Percentiles rank a stretch among this genome's conserved stretches.
Conservation (phyloP, 441 rosid genomes). For the Mallotus japonicus region DNA sequence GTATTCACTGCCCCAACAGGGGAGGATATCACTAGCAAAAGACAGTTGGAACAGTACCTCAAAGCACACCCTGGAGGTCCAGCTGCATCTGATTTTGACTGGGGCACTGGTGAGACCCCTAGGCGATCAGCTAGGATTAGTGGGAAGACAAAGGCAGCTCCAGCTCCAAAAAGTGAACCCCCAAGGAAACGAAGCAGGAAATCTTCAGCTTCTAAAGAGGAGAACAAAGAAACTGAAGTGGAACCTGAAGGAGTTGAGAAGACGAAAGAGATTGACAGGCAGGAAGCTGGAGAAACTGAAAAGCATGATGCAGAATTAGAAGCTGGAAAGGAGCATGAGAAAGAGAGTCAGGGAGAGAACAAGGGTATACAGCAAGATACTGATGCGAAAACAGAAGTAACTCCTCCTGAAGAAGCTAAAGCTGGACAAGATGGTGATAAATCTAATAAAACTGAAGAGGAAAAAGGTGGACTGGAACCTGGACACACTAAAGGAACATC, state of each 20-base stretch:
- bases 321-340: constrained; percentile 26
- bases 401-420: constrained; percentile 26
- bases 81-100: constrained; percentile 61
- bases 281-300: constrained; percentile 34
- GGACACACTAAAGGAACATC: constrained; percentile 20
- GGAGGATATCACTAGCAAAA: constrained; percentile 66
- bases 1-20: constrained; percentile 85
- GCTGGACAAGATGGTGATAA: constrained; percentile 20
- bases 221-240: constrained; percentile 35
- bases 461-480: constrained; percentile 21
- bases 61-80: constrained; percentile 80
- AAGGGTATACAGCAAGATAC: constrained; percentile 26
- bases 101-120: constrained; percentile 91
- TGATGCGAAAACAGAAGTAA: constrained; percentile 28
- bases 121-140: constrained; percentile 89
- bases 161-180: constrained; percentile 49
- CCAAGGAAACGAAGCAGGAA: constrained; percentile 65
- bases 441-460: constrained; percentile 27
- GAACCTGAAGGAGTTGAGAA: constrained; percentile 32
- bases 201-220: constrained; percentile 48
- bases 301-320: constrained; percentile 28
- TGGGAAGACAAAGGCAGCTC: constrained; percentile 63
- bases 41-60: constrained; percentile 86
- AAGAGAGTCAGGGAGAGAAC: constrained; percentile 30
- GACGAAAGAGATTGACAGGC: constrained; percentile 32